Conservation (phyloP, 1,284 basidiomycete species). For the Volvariella surrecta region DNA sequence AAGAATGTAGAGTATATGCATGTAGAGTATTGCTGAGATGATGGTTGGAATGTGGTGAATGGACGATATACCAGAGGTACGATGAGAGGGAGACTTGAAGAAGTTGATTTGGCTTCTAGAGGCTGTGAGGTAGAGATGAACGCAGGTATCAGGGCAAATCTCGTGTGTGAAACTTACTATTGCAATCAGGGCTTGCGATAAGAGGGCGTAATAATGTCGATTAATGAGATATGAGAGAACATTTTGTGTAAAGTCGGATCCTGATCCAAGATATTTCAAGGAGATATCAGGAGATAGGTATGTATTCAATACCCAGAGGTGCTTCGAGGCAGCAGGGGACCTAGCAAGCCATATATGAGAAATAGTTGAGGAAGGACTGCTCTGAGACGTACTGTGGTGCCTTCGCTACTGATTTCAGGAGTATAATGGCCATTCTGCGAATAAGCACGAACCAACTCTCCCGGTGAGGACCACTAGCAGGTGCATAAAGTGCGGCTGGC, state of each 20-base stretch:
- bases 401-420: slow-evolving; percentile 43
- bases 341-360: slow-evolving; percentile 18
- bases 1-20: slow-evolving; percentile 30
- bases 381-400: slow-evolving; percentile 34
- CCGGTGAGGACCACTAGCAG: slow-evolving; percentile 25
- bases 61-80: slow-evolving; percentile 32
- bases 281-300: slow-evolving; percentile 23
- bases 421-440: slow-evolving; percentile 33
- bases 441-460: slow-evolving; percentile 53
- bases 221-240: slow-evolving; percentile 32
- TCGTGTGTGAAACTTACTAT: slow-evolving; percentile 20
- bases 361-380: slow-evolving; percentile 1
- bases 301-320: slow-evolving; percentile 31
- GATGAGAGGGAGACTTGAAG: slow-evolving; percentile 33
- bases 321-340: slow-evolving; percentile 25
- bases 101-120: slow-evolving; percentile 23
- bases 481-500: slow-evolving; percentile 34
- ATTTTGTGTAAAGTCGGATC: slow-evolving; percentile 17
- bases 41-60: slow-evolving; percentile 21
- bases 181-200: slow-evolving; percentile 23
- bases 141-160: background rate
- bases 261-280: slow-evolving; percentile 17
- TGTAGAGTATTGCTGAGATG: slow-evolving; percentile 22
- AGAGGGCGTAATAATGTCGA: slow-evolving; percentile 30
- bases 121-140: slow-evolving; percentile 26